phyloP scores from a whole-genome alignment of 805 yeast species.

The Kuraishia borneana region DNA sequence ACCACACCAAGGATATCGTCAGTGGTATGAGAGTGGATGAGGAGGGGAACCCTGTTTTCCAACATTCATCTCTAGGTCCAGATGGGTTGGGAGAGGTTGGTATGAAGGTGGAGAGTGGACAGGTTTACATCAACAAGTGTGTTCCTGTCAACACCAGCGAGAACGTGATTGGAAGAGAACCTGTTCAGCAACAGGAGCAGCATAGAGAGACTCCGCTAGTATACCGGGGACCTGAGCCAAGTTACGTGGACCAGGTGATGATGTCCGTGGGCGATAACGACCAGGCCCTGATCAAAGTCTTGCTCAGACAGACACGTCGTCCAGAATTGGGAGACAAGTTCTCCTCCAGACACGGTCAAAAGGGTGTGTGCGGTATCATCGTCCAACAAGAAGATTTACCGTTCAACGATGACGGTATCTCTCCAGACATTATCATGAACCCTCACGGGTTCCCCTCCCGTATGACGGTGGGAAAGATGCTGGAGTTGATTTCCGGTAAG shows the following conservation, averaged over 20 bases:
- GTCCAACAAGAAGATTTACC: slow-evolving; percentile 97
- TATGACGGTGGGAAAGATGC: slow-evolving; percentile 99
- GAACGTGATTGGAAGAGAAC: slow-evolving; percentile 33
- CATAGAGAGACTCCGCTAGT: slow-evolving; percentile 87
- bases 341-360: slow-evolving; percentile 96
- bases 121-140: slow-evolving; percentile 85
- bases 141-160: slow-evolving; percentile 83
- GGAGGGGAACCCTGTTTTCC: slow-evolving; percentile 70
- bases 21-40: slow-evolving; percentile 88
- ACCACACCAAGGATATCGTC: slow-evolving; percentile 84
- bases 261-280: slow-evolving; percentile 93
- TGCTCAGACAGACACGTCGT: slow-evolving; percentile 89
- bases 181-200: slow-evolving; percentile 29
- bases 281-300: slow-evolving; percentile 85
- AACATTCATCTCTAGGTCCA: slow-evolving; percentile 78
- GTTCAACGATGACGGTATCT: slow-evolving; percentile 82
- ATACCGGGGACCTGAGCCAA: slow-evolving; percentile 92
- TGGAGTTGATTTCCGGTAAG: slow-evolving; percentile 90
- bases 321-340: slow-evolving; percentile 98
- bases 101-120: slow-evolving; percentile 80
- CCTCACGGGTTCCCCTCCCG: slow-evolving; percentile 99
- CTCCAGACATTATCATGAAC: slow-evolving; percentile 95
- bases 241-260: slow-evolving; percentile 95
- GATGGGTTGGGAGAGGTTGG: slow-evolving; percentile 98
- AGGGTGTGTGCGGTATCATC: slow-evolving; percentile 98